Percentiles rank a stretch among this genome's conserved stretches.
These are phyloP conservation scores for Pseudogymnoascus destructans DNA, from an alignment of 2,329 filamentous ascomycete genomes.

Conservation along the genomic window DNA sequence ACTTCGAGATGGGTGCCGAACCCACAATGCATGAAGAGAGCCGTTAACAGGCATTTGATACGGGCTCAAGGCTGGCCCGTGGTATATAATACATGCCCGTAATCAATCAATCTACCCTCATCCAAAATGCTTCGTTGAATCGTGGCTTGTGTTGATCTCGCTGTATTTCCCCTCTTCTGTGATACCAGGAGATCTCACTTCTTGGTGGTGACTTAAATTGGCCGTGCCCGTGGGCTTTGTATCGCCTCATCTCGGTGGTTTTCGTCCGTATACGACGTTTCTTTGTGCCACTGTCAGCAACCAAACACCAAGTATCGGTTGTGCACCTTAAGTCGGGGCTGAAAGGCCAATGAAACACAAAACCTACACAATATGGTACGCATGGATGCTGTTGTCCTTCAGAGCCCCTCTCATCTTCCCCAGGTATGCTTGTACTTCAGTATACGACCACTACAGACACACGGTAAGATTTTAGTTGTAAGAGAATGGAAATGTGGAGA, in stretches of 20 bases:
- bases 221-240: not conserved
- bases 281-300: not conserved
- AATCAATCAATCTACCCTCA: not conserved
- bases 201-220: not conserved
- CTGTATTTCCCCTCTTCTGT: not conserved
- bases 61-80: not conserved
- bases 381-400: constrained; percentile 14
- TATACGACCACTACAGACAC: constrained; percentile 12
- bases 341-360: not conserved
- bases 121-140: not conserved
- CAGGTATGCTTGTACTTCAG: constrained; percentile 13
- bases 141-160: not conserved
- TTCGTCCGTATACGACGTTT: not conserved
- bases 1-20: not conserved
- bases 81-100: not conserved
- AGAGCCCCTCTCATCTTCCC: constrained; percentile 14
- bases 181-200: not conserved
- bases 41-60: not conserved
- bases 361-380: constrained; percentile 17
- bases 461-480: not conserved
- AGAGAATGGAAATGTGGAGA: not conserved
- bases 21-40: not conserved
- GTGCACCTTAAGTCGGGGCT: not conserved
- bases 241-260: not conserved
- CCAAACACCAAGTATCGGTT: not conserved